phyloP scores from a whole-genome alignment of 2,329 filamentous ascomycete species.

The Aspergillus pseudonomiae region DNA sequence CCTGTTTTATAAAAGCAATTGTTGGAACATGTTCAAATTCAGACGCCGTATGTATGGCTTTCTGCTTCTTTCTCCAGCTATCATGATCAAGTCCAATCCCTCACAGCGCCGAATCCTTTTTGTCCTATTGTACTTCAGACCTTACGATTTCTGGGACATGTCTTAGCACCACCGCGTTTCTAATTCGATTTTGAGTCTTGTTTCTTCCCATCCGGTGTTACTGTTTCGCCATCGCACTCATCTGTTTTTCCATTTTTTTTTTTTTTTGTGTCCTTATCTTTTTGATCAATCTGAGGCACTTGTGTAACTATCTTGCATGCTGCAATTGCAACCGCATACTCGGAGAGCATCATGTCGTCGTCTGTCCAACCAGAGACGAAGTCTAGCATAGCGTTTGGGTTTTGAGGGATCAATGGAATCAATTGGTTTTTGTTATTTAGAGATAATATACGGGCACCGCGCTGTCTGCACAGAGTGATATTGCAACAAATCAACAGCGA shows the following conservation, averaged over 20 bases:
- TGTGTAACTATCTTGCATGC: constrained; percentile 14
- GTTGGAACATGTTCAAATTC: neutral
- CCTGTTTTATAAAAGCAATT: constrained; percentile 6
- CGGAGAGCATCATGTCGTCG: constrained; percentile 11
- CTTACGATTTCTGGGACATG: constrained; percentile 8
- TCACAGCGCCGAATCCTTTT: neutral
- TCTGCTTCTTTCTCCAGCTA: neutral
- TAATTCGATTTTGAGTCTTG: neutral
- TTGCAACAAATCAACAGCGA: neutral
- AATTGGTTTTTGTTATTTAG: neutral
- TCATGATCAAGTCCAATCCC: neutral
- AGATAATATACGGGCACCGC: neutral
- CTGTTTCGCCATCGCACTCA: neutral
- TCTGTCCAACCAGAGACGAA: constrained; percentile 12
- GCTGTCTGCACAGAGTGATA: neutral
- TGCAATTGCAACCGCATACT: constrained; percentile 10
- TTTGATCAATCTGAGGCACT: neutral
- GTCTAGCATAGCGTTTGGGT: constrained; percentile 19
- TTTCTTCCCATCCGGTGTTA: neutral
- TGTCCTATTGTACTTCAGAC: constrained; percentile 8
- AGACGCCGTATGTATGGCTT: neutral
- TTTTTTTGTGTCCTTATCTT: neutral
- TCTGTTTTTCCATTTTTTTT: neutral
- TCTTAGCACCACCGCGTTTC: constrained; percentile 3
- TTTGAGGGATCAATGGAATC: constrained; percentile 6